Conservation (phyloP, 2,329 filamentous ascomycete species). For the Ophiocordyceps sinensis region DNA sequence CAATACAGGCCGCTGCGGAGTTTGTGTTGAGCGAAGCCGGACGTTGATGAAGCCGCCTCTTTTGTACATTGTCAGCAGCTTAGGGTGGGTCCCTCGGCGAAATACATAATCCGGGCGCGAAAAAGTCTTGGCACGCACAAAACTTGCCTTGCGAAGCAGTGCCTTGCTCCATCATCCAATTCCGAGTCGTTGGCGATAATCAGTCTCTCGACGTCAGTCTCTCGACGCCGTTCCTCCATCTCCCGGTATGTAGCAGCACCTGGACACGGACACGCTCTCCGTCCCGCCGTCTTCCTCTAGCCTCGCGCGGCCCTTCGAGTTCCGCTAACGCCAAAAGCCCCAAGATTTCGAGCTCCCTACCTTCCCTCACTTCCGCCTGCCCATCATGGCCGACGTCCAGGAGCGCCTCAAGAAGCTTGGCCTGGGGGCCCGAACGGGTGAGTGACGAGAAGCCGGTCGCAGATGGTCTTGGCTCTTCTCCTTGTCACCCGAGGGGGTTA, state of each 20-base stretch:
- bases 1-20: too few species aligned
- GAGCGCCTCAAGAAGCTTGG: conserved; percentile 47
- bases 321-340: conserved; percentile 4
- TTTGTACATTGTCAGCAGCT: neutral
- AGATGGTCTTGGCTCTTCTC: neutral
- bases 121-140: conserved; percentile 33
- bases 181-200: conserved; percentile 19
- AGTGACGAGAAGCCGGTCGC: conserved; percentile 18
- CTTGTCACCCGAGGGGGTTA: too few species aligned
- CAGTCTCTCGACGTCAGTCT: conserved; percentile 20
- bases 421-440: conserved; percentile 48
- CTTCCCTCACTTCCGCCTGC: conserved; percentile 10
- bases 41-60: too few species aligned
- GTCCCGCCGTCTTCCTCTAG: neutral
- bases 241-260: conserved; percentile 16
- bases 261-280: neutral
- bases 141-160: conserved; percentile 17
- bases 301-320: neutral
- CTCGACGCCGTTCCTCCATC: conserved; percentile 16
- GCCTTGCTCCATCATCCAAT: conserved; percentile 18
- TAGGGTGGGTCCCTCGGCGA: conserved; percentile 11
- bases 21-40: too few species aligned
- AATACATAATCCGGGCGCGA: conserved; percentile 25
- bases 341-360: neutral
- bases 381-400: conserved; percentile 40